Evolutionary conservation across 2,329 filamentous ascomycete species (phyloP), one percentile per base, ranked within the genome.

Genomic region (Ophiostoma triangulosporum): DNA sequence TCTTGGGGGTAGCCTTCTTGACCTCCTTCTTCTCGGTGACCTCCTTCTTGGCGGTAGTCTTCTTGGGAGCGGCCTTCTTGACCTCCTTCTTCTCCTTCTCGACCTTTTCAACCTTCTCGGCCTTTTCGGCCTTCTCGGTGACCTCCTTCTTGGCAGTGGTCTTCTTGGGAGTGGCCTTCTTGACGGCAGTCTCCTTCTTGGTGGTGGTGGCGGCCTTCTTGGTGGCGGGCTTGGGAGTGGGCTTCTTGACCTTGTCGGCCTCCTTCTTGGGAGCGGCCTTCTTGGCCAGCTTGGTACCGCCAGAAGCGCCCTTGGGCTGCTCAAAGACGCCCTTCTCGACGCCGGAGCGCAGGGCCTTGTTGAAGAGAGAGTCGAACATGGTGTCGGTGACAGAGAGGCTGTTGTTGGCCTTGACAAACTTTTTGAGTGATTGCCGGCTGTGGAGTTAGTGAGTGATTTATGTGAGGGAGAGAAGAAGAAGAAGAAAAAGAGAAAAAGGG

Each of bases 201-300:
- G 72, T 68, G 8, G 74, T 68, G 56, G 64, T 65, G 57, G 64
- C 62, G 5, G 67, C 66, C 63, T 69, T 70, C 67, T 76, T 78
- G 56, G 74, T 71, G 52, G 86, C 59, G 12, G 67, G 65, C 62
- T 70, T n/a, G n/a, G n/a, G n/a, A n/a, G 38, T 27, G 17, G 63
- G 57, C 60, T 69, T 66, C 59, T 65, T 63, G 26, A 60, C 56
- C 62, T 65, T 66, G 40, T 48, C 46, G 38, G 8, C 52, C 48
- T 63, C 63, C 64, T 67, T 66, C 64, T 67, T 67, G 68, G 58
- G 51, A 1, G 57, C 58, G 60, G 75, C 69, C 75, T 88, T 89
- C 82, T 91, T 91, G 56, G 84, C 85, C 57, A 95, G 83, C 84
- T 95, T 95, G 70, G 93, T 88, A 61, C 88, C 86, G 57, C 89